Conservation (phyloP, 805 yeast genomes). For the Nematodospora valgi region DNA sequence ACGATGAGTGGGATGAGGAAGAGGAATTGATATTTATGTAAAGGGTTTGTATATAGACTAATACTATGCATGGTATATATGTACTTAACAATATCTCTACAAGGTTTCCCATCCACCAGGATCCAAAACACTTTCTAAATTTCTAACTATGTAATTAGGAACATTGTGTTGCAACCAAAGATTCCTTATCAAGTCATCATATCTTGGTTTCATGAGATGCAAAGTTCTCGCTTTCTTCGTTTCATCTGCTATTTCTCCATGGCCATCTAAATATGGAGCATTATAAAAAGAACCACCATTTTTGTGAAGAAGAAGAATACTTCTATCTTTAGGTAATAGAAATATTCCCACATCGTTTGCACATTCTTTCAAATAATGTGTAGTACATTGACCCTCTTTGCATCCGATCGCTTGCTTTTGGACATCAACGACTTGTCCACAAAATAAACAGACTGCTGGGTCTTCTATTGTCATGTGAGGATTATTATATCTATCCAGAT, state of each 20-base stretch:
- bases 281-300: constrained; percentile 81
- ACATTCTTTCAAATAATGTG: constrained; percentile 64
- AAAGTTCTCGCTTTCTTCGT: constrained; percentile 71
- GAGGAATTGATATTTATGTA: neutral
- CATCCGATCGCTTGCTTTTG: constrained; percentile 59
- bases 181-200: constrained; percentile 60
- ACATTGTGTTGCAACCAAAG: constrained; percentile 80
- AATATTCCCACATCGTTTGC: constrained; percentile 66
- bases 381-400: constrained; percentile 72
- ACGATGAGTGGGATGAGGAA: constrained; percentile 12
- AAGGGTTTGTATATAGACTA: neutral
- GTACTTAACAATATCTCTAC: constrained; percentile 22
- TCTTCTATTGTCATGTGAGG: constrained; percentile 48
- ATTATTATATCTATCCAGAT: constrained; percentile 39
- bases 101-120: constrained; percentile 96
- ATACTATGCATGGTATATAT: neutral
- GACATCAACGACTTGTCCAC: constrained; percentile 66
- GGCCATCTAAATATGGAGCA: constrained; percentile 81
- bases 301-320: constrained; percentile 59
- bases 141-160: constrained; percentile 73
- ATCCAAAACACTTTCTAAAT: constrained; percentile 74
- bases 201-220: constrained; percentile 56
- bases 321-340: constrained; percentile 65
- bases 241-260: constrained; percentile 82
- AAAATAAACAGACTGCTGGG: constrained; percentile 83